These are phyloP conservation scores for Malus fusca DNA, from an alignment of 306 rosid species.

Conservation along the genomic window DNA sequence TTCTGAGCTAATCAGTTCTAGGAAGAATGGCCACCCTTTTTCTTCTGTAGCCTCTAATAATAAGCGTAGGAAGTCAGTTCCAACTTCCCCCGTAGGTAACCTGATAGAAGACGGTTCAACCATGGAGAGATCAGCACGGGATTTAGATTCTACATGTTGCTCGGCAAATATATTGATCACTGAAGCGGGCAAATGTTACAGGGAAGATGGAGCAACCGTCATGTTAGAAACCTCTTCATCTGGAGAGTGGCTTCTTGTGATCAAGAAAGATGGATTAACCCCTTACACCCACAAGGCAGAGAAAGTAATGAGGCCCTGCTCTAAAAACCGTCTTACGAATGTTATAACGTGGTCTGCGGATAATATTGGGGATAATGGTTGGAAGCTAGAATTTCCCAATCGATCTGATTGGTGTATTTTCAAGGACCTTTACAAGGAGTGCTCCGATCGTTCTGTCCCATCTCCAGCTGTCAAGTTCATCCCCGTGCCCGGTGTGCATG, in stretches of 20 bases:
- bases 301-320: slow-evolving; percentile 43
- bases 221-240: slow-evolving; percentile 39
- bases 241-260: slow-evolving; percentile 50
- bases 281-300: slow-evolving; percentile 51
- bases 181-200: slow-evolving; percentile 51
- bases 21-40: slow-evolving; percentile 28
- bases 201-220: slow-evolving; percentile 41
- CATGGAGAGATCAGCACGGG: slow-evolving; percentile 6
- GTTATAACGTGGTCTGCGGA: slow-evolving; percentile 27
- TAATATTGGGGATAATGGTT: slow-evolving; percentile 41
- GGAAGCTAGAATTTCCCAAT: slow-evolving; percentile 67
- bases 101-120: slow-evolving; percentile 30
- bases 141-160: slow-evolving; percentile 34
- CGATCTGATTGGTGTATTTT: slow-evolving; percentile 50
- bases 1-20: slow-evolving; percentile 29
- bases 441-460: slow-evolving; percentile 44
- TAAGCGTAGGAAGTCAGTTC: slow-evolving; percentile 31
- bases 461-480: slow-evolving; percentile 32
- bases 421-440: slow-evolving; percentile 68
- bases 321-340: slow-evolving; percentile 50
- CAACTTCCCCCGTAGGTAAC: slow-evolving; percentile 11
- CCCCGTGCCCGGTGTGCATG: slow-evolving; percentile 66
- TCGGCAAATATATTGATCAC: slow-evolving; percentile 45
- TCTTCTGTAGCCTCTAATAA: slow-evolving; percentile 23
- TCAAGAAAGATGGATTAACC: slow-evolving; percentile 57